Evolutionary conservation across 805 yeast genomes (phyloP), one percentile per base, ranked within the genome.

Genomic region (Candida khao-thaluensis): DNA sequence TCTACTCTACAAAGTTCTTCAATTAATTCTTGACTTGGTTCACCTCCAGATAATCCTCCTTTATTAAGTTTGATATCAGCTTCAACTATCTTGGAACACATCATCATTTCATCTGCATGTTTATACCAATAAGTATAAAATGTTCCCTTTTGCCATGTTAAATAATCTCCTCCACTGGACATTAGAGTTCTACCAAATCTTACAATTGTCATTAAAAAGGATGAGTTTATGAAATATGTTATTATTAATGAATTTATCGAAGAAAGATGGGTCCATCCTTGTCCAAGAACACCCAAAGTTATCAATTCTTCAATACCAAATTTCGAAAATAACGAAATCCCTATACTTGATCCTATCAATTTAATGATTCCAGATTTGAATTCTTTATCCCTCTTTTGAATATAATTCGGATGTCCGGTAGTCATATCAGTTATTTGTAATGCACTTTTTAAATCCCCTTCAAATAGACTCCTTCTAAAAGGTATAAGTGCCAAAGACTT

Each of bases 61-160:
- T 78, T 79, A 47, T 67, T 73, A 37, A 77, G 55, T 34, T 62
- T 65, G 9, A 79, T 69, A 57, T 86, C 89, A 35, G 83, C 75
- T 43, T 82, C 86, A 22, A 84, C 72, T 22, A 83, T 71, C 49
- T 74, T 71, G 1, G 84, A 66, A 30, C 82, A 72, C 81, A 85
- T 78, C 43, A 74, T 62, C 70, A 85, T 68, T 54, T 84, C 86
- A 49, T 81, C 85, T 15, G 81, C 74, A 56, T 81, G 85, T 41
- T 67, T 61, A 53, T 68, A 81, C 80, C 88, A 80, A 46, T 77
- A 72, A 20, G 73, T 67, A 38, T 82, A 79, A 40, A 81, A 72
- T 0, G 85, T 78, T 4, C 87, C 87, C 44, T 72, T 72, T 34
- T 71, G 74, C 81, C 87, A 85, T 33, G 76, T 70, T 43, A 82